Conservation (phyloP, 2,329 filamentous ascomycete genomes). For the Lasiodiplodia gonubiensis region DNA sequence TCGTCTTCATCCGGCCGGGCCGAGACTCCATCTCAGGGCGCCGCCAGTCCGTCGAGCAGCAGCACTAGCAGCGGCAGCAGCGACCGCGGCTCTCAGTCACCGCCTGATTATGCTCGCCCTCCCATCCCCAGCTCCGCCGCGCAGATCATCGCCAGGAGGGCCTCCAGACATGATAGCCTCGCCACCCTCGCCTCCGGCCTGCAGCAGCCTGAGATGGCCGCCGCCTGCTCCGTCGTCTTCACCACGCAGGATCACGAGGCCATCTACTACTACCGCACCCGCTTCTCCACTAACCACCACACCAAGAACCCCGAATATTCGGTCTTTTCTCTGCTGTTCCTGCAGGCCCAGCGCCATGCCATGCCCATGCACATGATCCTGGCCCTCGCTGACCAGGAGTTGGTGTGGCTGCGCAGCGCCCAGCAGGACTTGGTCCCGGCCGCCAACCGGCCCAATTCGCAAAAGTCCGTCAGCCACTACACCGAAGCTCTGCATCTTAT, state of each 20-base stretch:
- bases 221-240: conserved; percentile 36
- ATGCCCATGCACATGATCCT: conserved; percentile 48
- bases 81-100: not conserved
- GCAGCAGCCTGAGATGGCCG: conserved; percentile 26
- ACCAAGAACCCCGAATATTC: conserved; percentile 48
- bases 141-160: conserved; percentile 10
- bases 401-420: conserved; percentile 36
- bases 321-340: conserved; percentile 46
- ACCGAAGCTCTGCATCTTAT: conserved; percentile 41
- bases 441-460: not conserved
- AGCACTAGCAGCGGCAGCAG: conserved; percentile 20
- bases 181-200: conserved; percentile 3
- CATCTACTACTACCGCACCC: conserved; percentile 46
- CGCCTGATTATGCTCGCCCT: conserved; percentile 1
- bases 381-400: conserved; percentile 42
- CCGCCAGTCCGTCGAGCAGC: conserved; percentile 10
- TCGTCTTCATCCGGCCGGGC: not conserved
- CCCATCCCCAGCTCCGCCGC: conserved; percentile 1
- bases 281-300: conserved; percentile 44
- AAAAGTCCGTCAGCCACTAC: conserved; percentile 33
- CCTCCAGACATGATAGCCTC: conserved; percentile 1
- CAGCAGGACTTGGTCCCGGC: conserved; percentile 32
- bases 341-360: conserved; percentile 40
- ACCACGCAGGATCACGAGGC: conserved; percentile 44
- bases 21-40: not conserved